Percentiles rank a stretch among this genome's conserved stretches.
These are phyloP conservation scores for Pilobolus umbonatus DNA, from an alignment of 192 early-diverging fungal genomes.

Conservation along the genomic window DNA sequence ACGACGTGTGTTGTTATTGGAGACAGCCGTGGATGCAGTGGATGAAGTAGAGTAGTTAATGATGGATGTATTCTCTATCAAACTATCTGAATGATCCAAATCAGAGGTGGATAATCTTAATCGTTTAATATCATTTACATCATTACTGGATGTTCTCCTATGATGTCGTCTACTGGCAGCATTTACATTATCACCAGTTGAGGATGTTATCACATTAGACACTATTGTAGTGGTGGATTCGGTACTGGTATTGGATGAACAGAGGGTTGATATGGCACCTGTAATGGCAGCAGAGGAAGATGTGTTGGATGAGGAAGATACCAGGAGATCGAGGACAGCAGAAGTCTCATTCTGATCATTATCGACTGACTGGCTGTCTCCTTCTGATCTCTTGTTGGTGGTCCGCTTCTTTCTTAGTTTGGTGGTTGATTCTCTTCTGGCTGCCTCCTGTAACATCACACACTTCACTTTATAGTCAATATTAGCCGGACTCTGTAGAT, in stretches of 20 bases:
- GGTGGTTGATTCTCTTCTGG: conserved; percentile 28
- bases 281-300: not conserved
- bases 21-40: not conserved
- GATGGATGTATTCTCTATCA: not conserved
- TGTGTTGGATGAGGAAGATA: not conserved
- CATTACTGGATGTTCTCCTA: conserved; percentile 36
- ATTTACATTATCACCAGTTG: not conserved
- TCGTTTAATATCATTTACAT: conserved; percentile 31
- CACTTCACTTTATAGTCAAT: conserved; percentile 39
- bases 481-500: conserved; percentile 47
- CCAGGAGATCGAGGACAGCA: not conserved
- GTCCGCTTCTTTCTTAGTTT: conserved; percentile 24
- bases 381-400: conserved; percentile 3
- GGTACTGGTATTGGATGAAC: not conserved
- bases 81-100: conserved; percentile 13
- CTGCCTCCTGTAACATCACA: conserved; percentile 39
- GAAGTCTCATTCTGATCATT: not conserved
- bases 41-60: not conserved
- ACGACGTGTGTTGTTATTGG: not conserved
- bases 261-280: not conserved
- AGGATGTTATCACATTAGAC: not conserved
- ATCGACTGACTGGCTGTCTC: not conserved
- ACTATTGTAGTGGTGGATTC: not conserved
- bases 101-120: conserved; percentile 18
- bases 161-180: conserved; percentile 26